phyloP scores from a whole-genome alignment of 129 eudicot species.

The Mikania micrantha region DNA sequence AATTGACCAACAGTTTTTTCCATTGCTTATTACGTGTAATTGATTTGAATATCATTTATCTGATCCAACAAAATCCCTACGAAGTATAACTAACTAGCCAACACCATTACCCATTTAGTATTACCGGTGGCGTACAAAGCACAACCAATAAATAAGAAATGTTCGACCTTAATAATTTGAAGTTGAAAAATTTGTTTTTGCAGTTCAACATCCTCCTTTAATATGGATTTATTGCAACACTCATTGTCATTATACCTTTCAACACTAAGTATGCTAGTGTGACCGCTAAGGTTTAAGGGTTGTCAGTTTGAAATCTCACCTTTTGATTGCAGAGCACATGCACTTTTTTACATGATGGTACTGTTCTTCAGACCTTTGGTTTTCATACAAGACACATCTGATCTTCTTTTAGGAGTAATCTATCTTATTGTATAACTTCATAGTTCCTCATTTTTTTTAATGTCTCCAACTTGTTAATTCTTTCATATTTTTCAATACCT shows the following conservation, averaged over 20 bases:
- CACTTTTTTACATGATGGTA: too few relatives aligned
- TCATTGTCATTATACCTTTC: not conserved
- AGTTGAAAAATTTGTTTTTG: not conserved
- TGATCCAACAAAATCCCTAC: not conserved
- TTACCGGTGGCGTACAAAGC: not conserved
- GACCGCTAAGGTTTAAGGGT: not conserved
- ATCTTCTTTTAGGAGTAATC: not conserved
- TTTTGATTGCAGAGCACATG: too few relatives aligned
- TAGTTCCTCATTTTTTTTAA: not conserved
- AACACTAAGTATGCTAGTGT: not conserved
- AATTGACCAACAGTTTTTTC: too few relatives aligned
- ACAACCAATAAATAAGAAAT: not conserved
- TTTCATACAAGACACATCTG: not conserved
- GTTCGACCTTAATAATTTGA: not conserved
- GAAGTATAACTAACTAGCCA: too few relatives aligned
- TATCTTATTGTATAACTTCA: not conserved
- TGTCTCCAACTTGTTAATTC: not conserved
- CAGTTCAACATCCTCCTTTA: not conserved
- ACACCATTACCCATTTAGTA: not conserved
- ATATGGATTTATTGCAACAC: not conserved
- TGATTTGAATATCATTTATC: too few relatives aligned
- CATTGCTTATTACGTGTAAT: too few relatives aligned
- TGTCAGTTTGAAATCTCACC: not conserved
- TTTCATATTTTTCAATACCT: not conserved
- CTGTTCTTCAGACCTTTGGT: not conserved